Percentiles rank a stretch among this genome's conserved stretches.
These are phyloP conservation scores for Cyberlindnera meyerae DNA, from an alignment of 805 yeast genomes.

Conservation along the genomic window DNA sequence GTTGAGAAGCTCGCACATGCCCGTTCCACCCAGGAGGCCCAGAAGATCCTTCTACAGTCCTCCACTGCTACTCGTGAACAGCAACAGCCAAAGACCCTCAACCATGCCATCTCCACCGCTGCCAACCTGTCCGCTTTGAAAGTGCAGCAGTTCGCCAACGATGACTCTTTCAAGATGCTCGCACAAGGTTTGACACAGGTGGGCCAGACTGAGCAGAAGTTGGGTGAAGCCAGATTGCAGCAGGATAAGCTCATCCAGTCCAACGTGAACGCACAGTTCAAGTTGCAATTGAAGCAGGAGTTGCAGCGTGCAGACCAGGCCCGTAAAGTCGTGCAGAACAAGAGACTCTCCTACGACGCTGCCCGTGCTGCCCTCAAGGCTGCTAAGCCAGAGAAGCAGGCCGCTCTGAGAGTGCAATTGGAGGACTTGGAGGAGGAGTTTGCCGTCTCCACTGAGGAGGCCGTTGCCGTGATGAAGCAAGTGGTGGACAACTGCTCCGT, in stretches of 20 bases:
- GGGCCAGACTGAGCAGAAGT: conserved; percentile 64
- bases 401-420: conserved; percentile 68
- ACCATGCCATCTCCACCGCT: conserved; percentile 78
- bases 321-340: conserved; percentile 70
- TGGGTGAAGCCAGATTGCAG: conserved; percentile 77
- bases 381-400: conserved; percentile 61
- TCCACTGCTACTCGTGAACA: too few relatives aligned
- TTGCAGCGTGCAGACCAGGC: conserved; percentile 61
- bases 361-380: conserved; percentile 52
- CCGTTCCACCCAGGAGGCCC: conserved; percentile 76
- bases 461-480: conserved; percentile 76
- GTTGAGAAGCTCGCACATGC: conserved; percentile 68
- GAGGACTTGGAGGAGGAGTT: conserved; percentile 86
- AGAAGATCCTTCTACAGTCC: conserved; percentile 57
- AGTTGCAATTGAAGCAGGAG: conserved; percentile 54
- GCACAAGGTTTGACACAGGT: conserved; percentile 61
- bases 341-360: conserved; percentile 74
- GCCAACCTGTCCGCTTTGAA: conserved; percentile 42
- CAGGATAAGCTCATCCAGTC: conserved; percentile 72
- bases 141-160: conserved; percentile 28
- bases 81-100: conserved; percentile 75
- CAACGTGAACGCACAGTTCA: conserved; percentile 64
- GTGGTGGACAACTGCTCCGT: conserved; percentile 70
- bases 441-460: conserved; percentile 85
- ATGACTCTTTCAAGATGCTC: conserved; percentile 45